phyloP scores from a whole-genome alignment of 257 asterid genomes.

The Schizonepeta tenuifolia region DNA sequence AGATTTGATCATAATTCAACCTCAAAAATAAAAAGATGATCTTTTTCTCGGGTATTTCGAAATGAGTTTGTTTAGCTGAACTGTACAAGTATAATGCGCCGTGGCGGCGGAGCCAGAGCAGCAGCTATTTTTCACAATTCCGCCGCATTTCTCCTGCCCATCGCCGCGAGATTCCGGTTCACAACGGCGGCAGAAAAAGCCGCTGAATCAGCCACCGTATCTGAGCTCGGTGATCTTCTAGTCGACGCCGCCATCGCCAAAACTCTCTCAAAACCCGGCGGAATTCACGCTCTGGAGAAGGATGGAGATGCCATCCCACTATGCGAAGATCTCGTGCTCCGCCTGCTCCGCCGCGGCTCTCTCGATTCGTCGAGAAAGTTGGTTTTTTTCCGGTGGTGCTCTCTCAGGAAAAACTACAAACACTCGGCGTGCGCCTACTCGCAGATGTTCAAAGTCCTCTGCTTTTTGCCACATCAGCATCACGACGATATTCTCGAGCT shows the following conservation, averaged over 20 bases:
- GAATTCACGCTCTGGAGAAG: slow-evolving; percentile 54
- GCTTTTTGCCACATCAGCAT: slow-evolving; percentile 46
- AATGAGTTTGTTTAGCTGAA: too few species aligned
- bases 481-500: slow-evolving; percentile 57
- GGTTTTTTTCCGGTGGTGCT: slow-evolving; percentile 80
- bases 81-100: slow-evolving; percentile 34
- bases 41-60: too few species aligned
- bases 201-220: slow-evolving; percentile 23
- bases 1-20: too few species aligned
- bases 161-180: slow-evolving; percentile 24
- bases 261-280: slow-evolving; percentile 69
- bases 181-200: slow-evolving; percentile 25
- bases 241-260: slow-evolving; percentile 74
- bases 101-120: slow-evolving; percentile 39
- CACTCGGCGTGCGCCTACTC: slow-evolving; percentile 68
- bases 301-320: slow-evolving; percentile 48
- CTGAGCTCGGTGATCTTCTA: slow-evolving; percentile 58
- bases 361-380: slow-evolving; percentile 59
- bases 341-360: slow-evolving; percentile 62
- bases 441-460: slow-evolving; percentile 63
- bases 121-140: slow-evolving; percentile 19
- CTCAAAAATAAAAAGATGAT: too few species aligned
- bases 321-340: slow-evolving; percentile 67
- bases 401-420: slow-evolving; percentile 60
- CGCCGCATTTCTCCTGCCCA: slow-evolving; percentile 20